Conservation (phyloP, 148 eudicot genomes). For the Arctostaphylos glauca region DNA sequence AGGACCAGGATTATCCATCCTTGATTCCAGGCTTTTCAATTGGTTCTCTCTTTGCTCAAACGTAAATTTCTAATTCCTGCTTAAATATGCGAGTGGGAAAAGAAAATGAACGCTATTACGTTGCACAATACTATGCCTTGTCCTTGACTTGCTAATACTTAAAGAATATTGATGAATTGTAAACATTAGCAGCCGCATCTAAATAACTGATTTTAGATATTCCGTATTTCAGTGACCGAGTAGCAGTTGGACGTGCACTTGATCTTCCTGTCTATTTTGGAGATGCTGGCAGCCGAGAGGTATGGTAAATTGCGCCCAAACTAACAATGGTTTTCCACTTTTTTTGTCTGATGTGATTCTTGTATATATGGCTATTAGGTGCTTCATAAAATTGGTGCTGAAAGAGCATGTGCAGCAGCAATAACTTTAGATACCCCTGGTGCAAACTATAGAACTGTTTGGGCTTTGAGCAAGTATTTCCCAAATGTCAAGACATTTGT, state of each 20-base stretch:
- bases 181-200: not conserved
- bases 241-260: conserved; percentile 94
- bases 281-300: conserved; percentile 99
- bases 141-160: not conserved
- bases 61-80: not conserved
- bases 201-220: not conserved
- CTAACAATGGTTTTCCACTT: conserved; percentile 9
- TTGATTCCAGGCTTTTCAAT: not conserved
- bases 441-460: conserved; percentile 97
- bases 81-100: not conserved
- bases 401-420: conserved; percentile 95
- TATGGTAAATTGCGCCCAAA: conserved; percentile 28
- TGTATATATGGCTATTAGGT: conserved; percentile 46
- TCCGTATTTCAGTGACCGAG: conserved; percentile 70
- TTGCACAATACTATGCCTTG: not conserved
- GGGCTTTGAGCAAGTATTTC: conserved; percentile 94
- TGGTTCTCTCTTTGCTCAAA: not conserved
- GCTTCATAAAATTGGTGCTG: conserved; percentile 97
- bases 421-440: conserved; percentile 93
- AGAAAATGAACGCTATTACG: not conserved
- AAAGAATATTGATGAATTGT: not conserved
- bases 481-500: conserved; percentile 98
- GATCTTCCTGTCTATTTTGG: conserved; percentile 99
- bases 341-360: conserved; percentile 24
- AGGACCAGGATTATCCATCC: not conserved